phyloP scores from a whole-genome alignment of 1,284 basidiomycete species.

The Phylloporus gajari region DNA sequence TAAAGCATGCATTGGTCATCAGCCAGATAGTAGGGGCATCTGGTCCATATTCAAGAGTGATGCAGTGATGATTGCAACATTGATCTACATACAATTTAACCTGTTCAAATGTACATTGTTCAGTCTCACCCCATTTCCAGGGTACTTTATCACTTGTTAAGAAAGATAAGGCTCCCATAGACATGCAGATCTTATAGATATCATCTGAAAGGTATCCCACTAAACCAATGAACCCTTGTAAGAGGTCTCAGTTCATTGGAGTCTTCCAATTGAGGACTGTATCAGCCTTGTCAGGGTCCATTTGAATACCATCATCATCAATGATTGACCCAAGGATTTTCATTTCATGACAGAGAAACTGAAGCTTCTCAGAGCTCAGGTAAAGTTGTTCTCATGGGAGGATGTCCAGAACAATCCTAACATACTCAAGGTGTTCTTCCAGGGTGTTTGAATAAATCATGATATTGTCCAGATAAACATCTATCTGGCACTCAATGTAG shows the following conservation, averaged over 20 bases:
- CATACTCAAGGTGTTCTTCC: conserved; percentile 47
- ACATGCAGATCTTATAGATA: conserved; percentile 21
- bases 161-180: conserved; percentile 44
- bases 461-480: conserved; percentile 47
- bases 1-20: neutral
- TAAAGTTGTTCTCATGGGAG: conserved; percentile 42
- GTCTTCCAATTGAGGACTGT: conserved; percentile 46
- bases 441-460: conserved; percentile 48
- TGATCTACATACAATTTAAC: conserved; percentile 39
- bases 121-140: conserved; percentile 45
- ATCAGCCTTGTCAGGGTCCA: conserved; percentile 51
- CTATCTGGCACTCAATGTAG: conserved; percentile 33
- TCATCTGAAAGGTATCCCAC: conserved; percentile 45
- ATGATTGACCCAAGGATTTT: conserved; percentile 48
- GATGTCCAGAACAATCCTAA: conserved; percentile 43
- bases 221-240: conserved; percentile 44
- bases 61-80: conserved; percentile 37
- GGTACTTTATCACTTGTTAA: conserved; percentile 38
- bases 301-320: conserved; percentile 46
- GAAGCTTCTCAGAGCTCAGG: conserved; percentile 42
- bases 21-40: neutral
- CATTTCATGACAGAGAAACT: conserved; percentile 39
- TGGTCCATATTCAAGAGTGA: neutral
- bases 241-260: conserved; percentile 35
- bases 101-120: conserved; percentile 49